These are phyloP conservation scores for Tuber borchii DNA, from an alignment of 495 filamentous ascomycete species.

Conservation along the genomic window DNA sequence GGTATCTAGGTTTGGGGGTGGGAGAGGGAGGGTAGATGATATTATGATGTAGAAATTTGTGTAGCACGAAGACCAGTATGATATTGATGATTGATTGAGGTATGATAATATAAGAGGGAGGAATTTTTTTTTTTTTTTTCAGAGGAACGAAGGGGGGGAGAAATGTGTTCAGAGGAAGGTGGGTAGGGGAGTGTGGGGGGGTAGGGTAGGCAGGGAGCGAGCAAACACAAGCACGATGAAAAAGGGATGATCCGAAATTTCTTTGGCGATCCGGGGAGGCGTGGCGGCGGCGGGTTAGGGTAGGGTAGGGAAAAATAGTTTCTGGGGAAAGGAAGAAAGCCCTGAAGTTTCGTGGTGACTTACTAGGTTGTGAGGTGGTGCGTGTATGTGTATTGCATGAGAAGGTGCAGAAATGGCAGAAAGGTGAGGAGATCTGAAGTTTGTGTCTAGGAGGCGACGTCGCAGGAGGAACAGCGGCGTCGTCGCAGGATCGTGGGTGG, in stretches of 20 bases:
- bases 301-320: background rate
- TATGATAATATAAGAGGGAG: background rate
- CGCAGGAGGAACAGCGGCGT: background rate
- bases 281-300: background rate
- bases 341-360: background rate
- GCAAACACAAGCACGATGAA: background rate
- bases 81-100: background rate
- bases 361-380: slow-evolving; percentile 1
- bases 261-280: slow-evolving; percentile 3
- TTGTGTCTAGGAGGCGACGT: background rate
- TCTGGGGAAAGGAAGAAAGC: background rate
- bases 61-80: background rate
- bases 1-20: background rate
- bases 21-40: background rate
- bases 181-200: background rate
- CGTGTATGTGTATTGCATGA: background rate
- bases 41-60: background rate
- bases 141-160: background rate
- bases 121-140: background rate
- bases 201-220: background rate
- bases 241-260: background rate
- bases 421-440: background rate
- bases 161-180: background rate
- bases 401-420: background rate
- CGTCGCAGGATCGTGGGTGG: background rate